Percentiles rank a stretch among this genome's conserved stretches.
Evolutionary conservation across 2,329 filamentous ascomycete species (phyloP).

Genomic region (Epichloe sylvatica): DNA sequence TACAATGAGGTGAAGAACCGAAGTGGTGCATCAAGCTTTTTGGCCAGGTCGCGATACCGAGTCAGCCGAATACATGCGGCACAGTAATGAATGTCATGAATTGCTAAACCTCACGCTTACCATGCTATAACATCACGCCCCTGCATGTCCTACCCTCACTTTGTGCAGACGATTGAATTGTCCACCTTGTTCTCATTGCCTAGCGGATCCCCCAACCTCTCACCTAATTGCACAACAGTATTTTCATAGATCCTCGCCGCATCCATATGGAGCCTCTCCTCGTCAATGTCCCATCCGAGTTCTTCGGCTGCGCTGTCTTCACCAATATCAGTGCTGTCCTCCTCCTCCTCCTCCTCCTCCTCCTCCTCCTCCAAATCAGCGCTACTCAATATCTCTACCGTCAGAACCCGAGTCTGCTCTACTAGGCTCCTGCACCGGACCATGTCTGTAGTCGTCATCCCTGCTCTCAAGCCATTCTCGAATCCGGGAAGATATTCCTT

Average conservation of each 20-base stretch:
- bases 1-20: too few species aligned
- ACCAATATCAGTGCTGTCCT: not conserved
- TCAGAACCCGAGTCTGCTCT: slow-evolving; percentile 56
- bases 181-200: slow-evolving; percentile 8
- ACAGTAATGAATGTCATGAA: too few species aligned
- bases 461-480: slow-evolving; percentile 42
- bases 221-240: slow-evolving; percentile 62
- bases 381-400: slow-evolving; percentile 52
- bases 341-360: slow-evolving; percentile 11
- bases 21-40: too few species aligned
- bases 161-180: slow-evolving; percentile 1
- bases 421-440: slow-evolving; percentile 73
- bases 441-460: slow-evolving; percentile 70
- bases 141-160: not conserved
- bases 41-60: too few species aligned
- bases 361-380: slow-evolving; percentile 26
- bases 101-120: not conserved
- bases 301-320: slow-evolving; percentile 20
- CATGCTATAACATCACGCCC: not conserved
- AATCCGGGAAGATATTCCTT: slow-evolving; percentile 57
- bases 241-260: slow-evolving; percentile 66
- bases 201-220: slow-evolving; percentile 39
- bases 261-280: slow-evolving; percentile 49
- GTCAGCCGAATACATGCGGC: too few species aligned
- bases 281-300: slow-evolving; percentile 25